Evolutionary conservation across 1,284 basidiomycete genomes (phyloP).

Genomic region (Cutaneotrichosporon dermatis): DNA sequence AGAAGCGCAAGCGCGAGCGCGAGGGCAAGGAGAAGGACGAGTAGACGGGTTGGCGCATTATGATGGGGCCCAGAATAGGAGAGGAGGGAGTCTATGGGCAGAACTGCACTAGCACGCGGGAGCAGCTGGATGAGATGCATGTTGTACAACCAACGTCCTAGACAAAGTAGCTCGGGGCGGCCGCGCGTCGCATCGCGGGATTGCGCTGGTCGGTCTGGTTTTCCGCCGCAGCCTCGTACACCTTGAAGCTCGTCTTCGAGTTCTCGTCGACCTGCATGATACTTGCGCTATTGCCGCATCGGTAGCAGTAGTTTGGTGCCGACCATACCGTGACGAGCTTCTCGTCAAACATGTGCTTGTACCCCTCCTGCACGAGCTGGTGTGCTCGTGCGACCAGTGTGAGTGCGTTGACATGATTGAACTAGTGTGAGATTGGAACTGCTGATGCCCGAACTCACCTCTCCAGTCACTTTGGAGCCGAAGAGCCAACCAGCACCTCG

Average conservation of each 20-base stretch:
- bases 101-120: too few species aligned
- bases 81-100: too few species aligned
- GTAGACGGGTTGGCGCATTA: too few species aligned
- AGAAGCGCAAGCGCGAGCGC: constrained; percentile 52
- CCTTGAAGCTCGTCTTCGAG: constrained; percentile 65
- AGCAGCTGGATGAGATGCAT: constrained; percentile 18
- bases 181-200: constrained; percentile 43
- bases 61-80: too few species aligned
- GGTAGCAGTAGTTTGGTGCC: constrained; percentile 93
- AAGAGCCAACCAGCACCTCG: constrained; percentile 96
- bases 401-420: constrained; percentile 85
- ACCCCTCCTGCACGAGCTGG: constrained; percentile 94
- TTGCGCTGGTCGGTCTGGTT: constrained; percentile 66
- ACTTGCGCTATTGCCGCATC: constrained; percentile 73
- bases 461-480: constrained; percentile 75
- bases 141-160: constrained; percentile 20
- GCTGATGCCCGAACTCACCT: constrained; percentile 54
- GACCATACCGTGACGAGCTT: constrained; percentile 95
- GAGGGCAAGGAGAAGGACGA: constrained; percentile 19
- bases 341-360: constrained; percentile 96
- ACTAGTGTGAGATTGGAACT: constrained; percentile 53
- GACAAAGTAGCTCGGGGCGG: constrained; percentile 21
- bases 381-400: constrained; percentile 85
- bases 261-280: constrained; percentile 61
- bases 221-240: constrained; percentile 77